A percentile compares a stretch with the other conserved stretches of the same genome.
Evolutionary conservation across 768 basidiomycete species (phyloP).

Genomic region (Suillus brevipes): DNA sequence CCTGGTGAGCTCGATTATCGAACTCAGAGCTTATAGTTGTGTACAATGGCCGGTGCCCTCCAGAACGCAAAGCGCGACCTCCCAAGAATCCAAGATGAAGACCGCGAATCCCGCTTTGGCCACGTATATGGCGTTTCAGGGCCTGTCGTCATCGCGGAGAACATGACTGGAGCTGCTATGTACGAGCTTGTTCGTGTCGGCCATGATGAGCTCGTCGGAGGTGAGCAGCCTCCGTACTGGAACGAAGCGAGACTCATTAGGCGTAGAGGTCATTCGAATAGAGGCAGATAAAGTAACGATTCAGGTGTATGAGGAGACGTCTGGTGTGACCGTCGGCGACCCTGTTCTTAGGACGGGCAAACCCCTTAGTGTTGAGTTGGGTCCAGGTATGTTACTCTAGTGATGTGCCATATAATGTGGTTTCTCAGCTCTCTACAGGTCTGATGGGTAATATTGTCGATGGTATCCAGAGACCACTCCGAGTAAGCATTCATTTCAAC

Average conservation of each 20-base stretch:
- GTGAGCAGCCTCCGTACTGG: conserved; percentile 41
- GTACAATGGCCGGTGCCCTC: conserved; percentile 87
- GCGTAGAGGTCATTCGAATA: conserved; percentile 95
- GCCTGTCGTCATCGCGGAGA: conserved; percentile 94
- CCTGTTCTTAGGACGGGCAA: conserved; percentile 97
- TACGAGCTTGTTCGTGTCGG: conserved; percentile 98
- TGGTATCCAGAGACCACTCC: conserved; percentile 90
- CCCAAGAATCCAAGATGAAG: conserved; percentile 87
- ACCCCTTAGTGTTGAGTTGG: conserved; percentile 95
- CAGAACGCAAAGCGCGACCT: conserved; percentile 88
- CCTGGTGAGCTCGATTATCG: neutral
- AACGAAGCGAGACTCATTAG: conserved; percentile 15
- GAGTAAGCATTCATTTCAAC: conserved; percentile 49
- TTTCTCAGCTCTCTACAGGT: conserved; percentile 47
- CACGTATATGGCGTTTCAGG: conserved; percentile 95
- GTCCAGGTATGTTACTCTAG: conserved; percentile 68
- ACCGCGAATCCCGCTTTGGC: conserved; percentile 83
- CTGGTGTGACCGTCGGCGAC: conserved; percentile 98
- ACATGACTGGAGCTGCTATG: conserved; percentile 96
- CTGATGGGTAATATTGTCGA: conserved; percentile 99
- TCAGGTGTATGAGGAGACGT: conserved; percentile 99
- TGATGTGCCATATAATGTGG: neutral
- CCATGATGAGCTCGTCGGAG: conserved; percentile 97
- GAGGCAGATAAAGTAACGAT: conserved; percentile 98
- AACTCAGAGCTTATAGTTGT: conserved; percentile 11